Evolutionary conservation across 2,329 filamentous ascomycete species (phyloP).

Genomic region (Didymosphaeria variabile): DNA sequence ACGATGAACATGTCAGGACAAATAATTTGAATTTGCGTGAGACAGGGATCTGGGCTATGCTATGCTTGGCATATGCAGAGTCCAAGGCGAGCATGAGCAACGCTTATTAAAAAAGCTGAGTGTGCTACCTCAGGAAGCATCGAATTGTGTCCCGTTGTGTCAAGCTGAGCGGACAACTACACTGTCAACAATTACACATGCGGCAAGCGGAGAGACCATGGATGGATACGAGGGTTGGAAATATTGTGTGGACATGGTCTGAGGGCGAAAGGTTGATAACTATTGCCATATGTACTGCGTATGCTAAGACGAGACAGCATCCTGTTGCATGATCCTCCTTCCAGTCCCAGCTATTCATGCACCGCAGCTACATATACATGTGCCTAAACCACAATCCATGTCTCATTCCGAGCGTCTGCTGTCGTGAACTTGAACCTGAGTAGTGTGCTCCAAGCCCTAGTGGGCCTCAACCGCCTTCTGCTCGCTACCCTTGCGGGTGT

Average conservation of each 20-base stretch:
- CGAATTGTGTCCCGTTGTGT: too few species aligned
- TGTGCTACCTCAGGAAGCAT: too few species aligned
- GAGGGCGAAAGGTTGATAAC: neutral
- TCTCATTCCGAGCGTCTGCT: neutral
- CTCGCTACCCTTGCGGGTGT: constrained; percentile 2
- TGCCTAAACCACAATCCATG: neutral
- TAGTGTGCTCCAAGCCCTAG: neutral
- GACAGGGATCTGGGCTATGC: too few species aligned
- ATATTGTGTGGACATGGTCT: neutral
- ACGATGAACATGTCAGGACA: too few species aligned
- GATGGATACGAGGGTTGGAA: neutral
- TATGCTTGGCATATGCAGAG: too few species aligned
- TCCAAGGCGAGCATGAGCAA: too few species aligned
- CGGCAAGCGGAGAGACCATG: neutral
- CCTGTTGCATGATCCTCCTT: neutral
- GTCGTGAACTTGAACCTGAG: neutral
- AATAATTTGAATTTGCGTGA: too few species aligned
- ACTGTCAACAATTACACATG: too few species aligned
- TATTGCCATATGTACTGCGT: neutral
- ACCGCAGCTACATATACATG: neutral
- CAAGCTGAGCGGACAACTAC: too few species aligned
- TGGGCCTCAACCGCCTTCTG: neutral
- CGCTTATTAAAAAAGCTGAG: too few species aligned
- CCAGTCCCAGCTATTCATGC: neutral
- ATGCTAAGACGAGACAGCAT: neutral